phyloP scores from a whole-genome alignment of 140 eudicot species.

The Ambrosia hybrid region DNA sequence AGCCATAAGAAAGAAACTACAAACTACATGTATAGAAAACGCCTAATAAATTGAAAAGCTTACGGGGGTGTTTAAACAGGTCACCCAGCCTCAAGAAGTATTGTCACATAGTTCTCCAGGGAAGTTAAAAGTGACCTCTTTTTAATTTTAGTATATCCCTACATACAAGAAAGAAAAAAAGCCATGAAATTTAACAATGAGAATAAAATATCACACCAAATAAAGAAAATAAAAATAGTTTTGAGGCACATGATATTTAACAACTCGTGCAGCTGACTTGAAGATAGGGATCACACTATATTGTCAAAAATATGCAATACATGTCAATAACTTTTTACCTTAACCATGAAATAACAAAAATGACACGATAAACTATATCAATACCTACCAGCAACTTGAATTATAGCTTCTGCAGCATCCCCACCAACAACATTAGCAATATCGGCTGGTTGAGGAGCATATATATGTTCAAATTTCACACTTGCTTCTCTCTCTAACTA shows the following conservation, averaged over 20 bases:
- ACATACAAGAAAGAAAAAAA: conserved; percentile 14
- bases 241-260: conserved; percentile 51
- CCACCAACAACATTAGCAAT: conserved; percentile 57
- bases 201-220: not conserved
- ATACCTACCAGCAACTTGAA: conserved; percentile 64
- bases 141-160: conserved; percentile 64
- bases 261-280: conserved; percentile 57
- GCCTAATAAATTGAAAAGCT: conserved; percentile 20
- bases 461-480: conserved; percentile 72
- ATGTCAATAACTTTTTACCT: not conserved
- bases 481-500: conserved; percentile 87
- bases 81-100: conserved; percentile 4
- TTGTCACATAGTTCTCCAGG: too few relatives aligned
- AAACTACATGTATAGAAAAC: not conserved
- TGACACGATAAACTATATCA: not conserved
- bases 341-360: not conserved
- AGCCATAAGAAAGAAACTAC: not conserved
- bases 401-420: conserved; percentile 73
- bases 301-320: not conserved
- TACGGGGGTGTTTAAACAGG: conserved; percentile 72
- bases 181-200: not conserved
- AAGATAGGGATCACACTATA: conserved; percentile 49
- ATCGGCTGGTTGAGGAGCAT: conserved; percentile 63
- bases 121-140: too few relatives aligned
- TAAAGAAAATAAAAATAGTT: not conserved